Evolutionary conservation across 2,329 filamentous ascomycete genomes (phyloP).

Genomic region (Claviceps fusiformis): DNA sequence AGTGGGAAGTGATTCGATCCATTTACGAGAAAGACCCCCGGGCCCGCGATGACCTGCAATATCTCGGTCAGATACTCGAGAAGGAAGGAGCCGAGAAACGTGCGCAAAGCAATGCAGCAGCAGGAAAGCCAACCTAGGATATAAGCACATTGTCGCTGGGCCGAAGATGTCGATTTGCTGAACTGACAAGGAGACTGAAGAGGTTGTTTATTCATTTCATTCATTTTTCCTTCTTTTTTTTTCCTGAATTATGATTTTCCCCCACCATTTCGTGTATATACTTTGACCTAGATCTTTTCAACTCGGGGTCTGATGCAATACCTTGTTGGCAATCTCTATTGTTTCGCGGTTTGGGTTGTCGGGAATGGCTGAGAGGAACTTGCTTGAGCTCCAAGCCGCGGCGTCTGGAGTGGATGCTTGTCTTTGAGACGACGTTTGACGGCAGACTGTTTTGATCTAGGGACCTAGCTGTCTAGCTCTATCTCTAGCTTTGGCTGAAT

Average conservation of each 20-base stretch:
- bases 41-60: conserved; percentile 47
- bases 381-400: not conserved
- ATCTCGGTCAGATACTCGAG: conserved; percentile 42
- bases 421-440: no score
- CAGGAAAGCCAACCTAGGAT: conserved; percentile 1
- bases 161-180: not conserved
- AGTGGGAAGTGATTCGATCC: conserved; percentile 60
- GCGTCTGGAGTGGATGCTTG: not conserved
- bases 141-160: not conserved
- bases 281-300: not conserved
- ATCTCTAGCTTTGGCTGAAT: not conserved
- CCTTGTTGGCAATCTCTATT: not conserved
- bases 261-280: not conserved
- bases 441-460: no score
- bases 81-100: conserved; percentile 24
- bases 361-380: not conserved
- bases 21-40: conserved; percentile 54
- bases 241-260: not conserved
- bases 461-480: not conserved
- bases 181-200: not conserved
- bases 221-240: not conserved
- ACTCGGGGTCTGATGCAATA: no score
- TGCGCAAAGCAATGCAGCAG: conserved; percentile 3
- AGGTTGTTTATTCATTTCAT: not conserved
- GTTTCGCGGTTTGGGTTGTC: not conserved